These are phyloP conservation scores for Dactylellina haptotyla DNA, from an alignment of 2,329 filamentous ascomycete species.

Conservation along the genomic window DNA sequence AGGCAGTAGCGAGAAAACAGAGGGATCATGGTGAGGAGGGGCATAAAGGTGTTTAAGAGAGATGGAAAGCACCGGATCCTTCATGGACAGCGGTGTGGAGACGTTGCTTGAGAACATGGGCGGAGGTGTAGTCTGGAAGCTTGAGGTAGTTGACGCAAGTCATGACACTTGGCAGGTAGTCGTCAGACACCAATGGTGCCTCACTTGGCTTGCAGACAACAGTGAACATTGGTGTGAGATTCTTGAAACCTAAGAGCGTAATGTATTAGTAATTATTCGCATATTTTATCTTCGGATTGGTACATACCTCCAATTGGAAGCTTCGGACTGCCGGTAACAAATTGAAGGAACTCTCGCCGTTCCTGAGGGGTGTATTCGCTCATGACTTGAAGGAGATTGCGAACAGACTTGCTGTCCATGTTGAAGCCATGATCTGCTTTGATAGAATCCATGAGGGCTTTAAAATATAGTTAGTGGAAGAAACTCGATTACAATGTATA, in stretches of 20 bases:
- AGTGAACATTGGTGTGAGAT: conserved; percentile 96
- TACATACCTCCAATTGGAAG: conserved; percentile 92
- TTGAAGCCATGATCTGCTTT: conserved; percentile 99
- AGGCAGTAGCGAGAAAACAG: neutral
- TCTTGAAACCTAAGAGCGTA: conserved; percentile 80
- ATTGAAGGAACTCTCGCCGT: conserved; percentile 93
- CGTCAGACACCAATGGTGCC: conserved; percentile 88
- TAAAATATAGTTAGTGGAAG: conserved; percentile 59
- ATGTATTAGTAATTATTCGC: conserved; percentile 41
- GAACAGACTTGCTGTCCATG: conserved; percentile 95
- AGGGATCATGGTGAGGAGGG: neutral
- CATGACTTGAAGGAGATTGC: conserved; percentile 93
- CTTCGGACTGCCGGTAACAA: conserved; percentile 97
- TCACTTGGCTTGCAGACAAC: conserved; percentile 99
- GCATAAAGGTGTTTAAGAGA: conserved; percentile 71
- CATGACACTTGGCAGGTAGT: conserved; percentile 99
- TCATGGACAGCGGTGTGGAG: conserved; percentile 88
- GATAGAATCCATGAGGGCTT: conserved; percentile 95
- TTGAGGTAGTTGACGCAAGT: conserved; percentile 99
- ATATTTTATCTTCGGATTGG: conserved; percentile 3
- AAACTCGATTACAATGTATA: neutral
- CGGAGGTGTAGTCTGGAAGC: conserved; percentile 87
- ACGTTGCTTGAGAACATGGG: conserved; percentile 80
- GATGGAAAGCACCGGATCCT: conserved; percentile 96
- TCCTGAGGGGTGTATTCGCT: conserved; percentile 79